Evolutionary conservation across 2,329 filamentous ascomycete genomes (phyloP), one percentile per base, ranked within the genome.

Genomic region (Paracoccidioides lutzii): DNA sequence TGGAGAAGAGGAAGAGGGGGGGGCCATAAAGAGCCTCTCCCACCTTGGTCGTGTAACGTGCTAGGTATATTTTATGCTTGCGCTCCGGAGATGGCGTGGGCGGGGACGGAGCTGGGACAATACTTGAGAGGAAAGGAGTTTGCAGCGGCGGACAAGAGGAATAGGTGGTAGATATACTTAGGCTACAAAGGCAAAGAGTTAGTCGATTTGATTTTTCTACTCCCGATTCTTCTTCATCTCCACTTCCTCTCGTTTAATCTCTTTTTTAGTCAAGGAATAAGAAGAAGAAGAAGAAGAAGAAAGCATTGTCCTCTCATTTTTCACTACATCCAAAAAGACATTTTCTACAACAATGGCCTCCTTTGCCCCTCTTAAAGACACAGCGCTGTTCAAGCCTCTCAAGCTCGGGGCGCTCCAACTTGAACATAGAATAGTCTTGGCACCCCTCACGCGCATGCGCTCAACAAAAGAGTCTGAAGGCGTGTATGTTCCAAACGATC

Each of bases 401-500:
- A n/a, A 43, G 37, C 43, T 78, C 15, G 76, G 76, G 22, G 59
- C 62, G 15, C 59, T 70, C 58, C 60, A 67, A 12, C 71, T 79
- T 32, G 64, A 68, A 38, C 71, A 75, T 60, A 75, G 77, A 48
- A 63, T 84, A 41, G 75, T 73, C 42, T 75, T 83, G 71, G 76
- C 80, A 0, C 80, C 81, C 2, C 67, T 84, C 55, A 82, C 80
- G n/a, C 75, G 79, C 15, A 75, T 73, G 64, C 77, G 79, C 53
- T 71, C 71, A 50, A 40, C 33, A 2, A 52, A 42, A n/a, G 49
- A 41, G 49, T 52, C 37, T 9, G 70, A 73, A 53, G 69, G 80
- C 55, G 69, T 78, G 55, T 75, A 78, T 60, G 72, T 76, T 3
- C 75, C 76, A 22, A 63, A 72, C 58, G 66, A 71, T 53, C 62